Base-by-base conservation (phyloP, 352 stramenopile genomes). In the Thraustochytrium sp. region DNA sequence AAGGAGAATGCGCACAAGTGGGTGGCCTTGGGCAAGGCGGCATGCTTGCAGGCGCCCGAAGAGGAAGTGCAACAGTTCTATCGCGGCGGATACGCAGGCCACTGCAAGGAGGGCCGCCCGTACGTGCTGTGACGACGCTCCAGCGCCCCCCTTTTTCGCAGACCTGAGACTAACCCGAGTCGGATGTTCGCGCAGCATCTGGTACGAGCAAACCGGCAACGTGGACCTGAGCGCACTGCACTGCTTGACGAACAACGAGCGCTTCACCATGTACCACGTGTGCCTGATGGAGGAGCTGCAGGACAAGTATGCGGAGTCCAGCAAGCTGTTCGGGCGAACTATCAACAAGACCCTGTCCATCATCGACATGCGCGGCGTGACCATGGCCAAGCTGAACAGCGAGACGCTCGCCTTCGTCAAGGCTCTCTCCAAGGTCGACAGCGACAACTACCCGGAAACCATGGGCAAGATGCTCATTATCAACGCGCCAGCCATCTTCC, bases 401-500 rank as follows among this genome's bases (percentile, higher is more conserved):
- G 72, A 85, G 9, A 85, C 68, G 23, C 29, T 82, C 2, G 36
- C 63, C 62, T 59, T 86, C 34, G 44, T 54, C 54, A 83, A 83
- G 31, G 21, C 5, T 34, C 56, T 85, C 16, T 23, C 74, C 61
- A 37, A 82, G 54, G 84, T 86, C 21, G 44, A 85, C 53, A 48
- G 59, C 26, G 55, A 86, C 51, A 84, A 86, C 80, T 94, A 92
- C 82, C 90, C 90, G 13, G 91, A 94, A 87, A 93, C 88, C 0
- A 90, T 94, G 88, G 87, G 88, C 59, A 89, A 87, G 82, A 92
- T 89, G 82, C 85, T 92, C 49, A 87, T 94, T 76, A 87, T 94
- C 49, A 94, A 94, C 86, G 88, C 86, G 11, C 91, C 91, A 23
- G 38, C 76, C 84, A 90, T 93, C 82, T 94, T 94, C 80, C 75